Conservation (phyloP, 305 asterid species). For the Fraxinus sp. region DNA sequence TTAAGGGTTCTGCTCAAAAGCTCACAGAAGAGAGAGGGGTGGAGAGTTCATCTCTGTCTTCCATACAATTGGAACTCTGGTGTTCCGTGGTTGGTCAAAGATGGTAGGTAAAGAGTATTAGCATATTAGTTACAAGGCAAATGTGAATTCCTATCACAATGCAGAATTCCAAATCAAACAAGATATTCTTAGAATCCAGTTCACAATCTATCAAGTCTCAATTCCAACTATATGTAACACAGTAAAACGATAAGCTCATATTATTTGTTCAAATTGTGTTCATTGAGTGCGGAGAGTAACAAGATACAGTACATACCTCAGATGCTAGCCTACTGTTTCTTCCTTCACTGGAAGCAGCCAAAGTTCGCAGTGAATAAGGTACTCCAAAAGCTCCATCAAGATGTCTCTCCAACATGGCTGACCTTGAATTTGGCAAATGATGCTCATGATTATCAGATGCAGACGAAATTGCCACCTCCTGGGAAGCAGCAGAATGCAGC, state of each 20-base stretch:
- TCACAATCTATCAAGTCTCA: slow-evolving; percentile 3
- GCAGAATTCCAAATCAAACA: neutral
- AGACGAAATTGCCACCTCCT: slow-evolving; percentile 46
- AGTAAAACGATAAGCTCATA: neutral
- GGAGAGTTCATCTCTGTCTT: neutral
- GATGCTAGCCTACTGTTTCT: slow-evolving; percentile 57
- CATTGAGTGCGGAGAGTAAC: neutral
- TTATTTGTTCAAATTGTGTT: neutral
- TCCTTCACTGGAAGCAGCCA: slow-evolving; percentile 71
- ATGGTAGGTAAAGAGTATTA: neutral
- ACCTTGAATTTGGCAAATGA: slow-evolving; percentile 45
- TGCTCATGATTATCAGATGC: slow-evolving; percentile 49
- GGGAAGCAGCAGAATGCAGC: slow-evolving; percentile 37
- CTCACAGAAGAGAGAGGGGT: neutral
- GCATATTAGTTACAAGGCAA: neutral
- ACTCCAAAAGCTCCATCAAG: slow-evolving; percentile 54
- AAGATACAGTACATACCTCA: slow-evolving; percentile 38
- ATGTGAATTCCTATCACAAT: neutral
- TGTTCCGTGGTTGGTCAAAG: neutral
- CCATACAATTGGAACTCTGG: slow-evolving; percentile 15
- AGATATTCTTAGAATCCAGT: slow-evolving; percentile 5
- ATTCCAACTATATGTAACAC: slow-evolving; percentile 9
- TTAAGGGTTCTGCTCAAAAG: neutral
- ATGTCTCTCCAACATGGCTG: slow-evolving; percentile 73
- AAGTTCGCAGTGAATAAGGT: slow-evolving; percentile 54